Evolutionary conservation across 2,329 filamentous ascomycete genomes (phyloP), one percentile per base, ranked within the genome.

Genomic region (Tricladium varicosporioides): DNA sequence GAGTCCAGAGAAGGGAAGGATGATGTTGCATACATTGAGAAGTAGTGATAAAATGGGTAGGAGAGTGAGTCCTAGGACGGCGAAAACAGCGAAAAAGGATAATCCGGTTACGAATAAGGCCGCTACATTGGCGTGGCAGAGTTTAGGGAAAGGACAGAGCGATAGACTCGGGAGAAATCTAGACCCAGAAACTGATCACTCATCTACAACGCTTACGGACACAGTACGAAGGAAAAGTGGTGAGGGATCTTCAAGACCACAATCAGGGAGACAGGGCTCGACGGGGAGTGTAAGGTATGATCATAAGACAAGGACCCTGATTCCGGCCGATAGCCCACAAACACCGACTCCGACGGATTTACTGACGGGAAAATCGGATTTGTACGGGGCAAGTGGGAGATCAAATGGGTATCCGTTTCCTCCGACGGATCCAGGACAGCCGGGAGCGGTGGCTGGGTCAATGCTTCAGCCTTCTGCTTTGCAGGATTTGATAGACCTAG

Each of bases 21-120:
- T 77, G 1, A 82, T 87, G 80, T 76, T 82, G 53, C 85, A 83
- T 10, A 87, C 84, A 0, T 67, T 87, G 9, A 78, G 84, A 48
- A 76, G 80, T 7, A 74, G 73, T 5, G 80, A 76, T 61, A 65
- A 72, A 16, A 67, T 71, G 44, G 76, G 84, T 10, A 79, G 75
- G 63, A 79, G 74, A 57, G 55, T 60, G 32, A 62, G 57, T 46
- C 58, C 63, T 19, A 75, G 76, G 50, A 69, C 74, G 2, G 60
- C 76, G 32, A 69, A 61, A 44, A 43, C 56, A 14, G 49, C 36
- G 48, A 61, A 54, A 71, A 72, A 15, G 48, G 82, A 83, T 54
- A 80, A 74, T 14, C 75, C 75, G 8, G 77, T 83, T 0, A 79
- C 84, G 11, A 86, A 79, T 69, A 85, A 84, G 67, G 85, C 85